These are phyloP conservation scores for Phytomonas serpens DNA, from an alignment of 208 protist species.

Conservation along the genomic window DNA sequence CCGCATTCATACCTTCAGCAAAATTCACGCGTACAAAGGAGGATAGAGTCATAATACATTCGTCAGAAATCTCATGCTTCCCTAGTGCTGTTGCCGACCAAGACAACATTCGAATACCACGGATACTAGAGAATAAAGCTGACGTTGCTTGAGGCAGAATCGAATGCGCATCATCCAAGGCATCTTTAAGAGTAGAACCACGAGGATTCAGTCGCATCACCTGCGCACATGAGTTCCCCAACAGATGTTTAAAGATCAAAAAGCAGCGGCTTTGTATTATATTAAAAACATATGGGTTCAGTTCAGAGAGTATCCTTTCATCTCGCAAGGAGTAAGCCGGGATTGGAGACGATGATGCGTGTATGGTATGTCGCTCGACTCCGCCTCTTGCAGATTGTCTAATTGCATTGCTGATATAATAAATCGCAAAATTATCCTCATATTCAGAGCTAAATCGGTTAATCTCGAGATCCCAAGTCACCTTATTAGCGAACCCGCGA, in stretches of 20 bases:
- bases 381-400: neutral
- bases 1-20: slow-evolving; percentile 20
- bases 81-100: slow-evolving; percentile 16
- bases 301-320: neutral
- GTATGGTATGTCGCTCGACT: neutral
- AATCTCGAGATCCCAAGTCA: slow-evolving; percentile 80
- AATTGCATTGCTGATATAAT: neutral
- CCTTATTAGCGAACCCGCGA: slow-evolving; percentile 66
- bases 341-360: neutral
- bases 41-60: slow-evolving; percentile 27
- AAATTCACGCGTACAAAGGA: slow-evolving; percentile 22
- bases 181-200: slow-evolving; percentile 14
- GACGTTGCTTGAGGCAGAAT: slow-evolving; percentile 18
- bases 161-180: slow-evolving; percentile 18
- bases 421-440: neutral
- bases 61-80: slow-evolving; percentile 21
- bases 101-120: slow-evolving; percentile 22
- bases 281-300: slow-evolving; percentile 47
- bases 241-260: slow-evolving; percentile 37
- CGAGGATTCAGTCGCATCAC: slow-evolving; percentile 17
- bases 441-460: neutral
- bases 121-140: slow-evolving; percentile 22
- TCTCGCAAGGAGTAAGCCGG: neutral
- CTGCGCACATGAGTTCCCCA: slow-evolving; percentile 23
- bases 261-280: slow-evolving; percentile 45